These are phyloP conservation scores for Leishmania braziliensis DNA, from an alignment of 208 protist species.

Conservation along the genomic window DNA sequence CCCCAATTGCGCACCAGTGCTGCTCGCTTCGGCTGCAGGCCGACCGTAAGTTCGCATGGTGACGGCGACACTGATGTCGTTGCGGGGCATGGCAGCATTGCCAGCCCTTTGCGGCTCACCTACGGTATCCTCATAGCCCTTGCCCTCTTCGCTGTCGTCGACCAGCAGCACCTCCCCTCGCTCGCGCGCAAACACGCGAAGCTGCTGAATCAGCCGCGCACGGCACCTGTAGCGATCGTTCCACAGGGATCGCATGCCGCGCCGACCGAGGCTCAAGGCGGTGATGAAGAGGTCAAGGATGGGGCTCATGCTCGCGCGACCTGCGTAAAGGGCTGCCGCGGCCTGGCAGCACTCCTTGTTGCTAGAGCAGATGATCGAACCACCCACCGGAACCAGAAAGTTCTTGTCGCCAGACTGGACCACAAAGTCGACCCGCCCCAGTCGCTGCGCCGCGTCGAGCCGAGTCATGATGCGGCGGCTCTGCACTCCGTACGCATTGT, in stretches of 20 bases:
- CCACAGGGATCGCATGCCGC: conserved; percentile 80
- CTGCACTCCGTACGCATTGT: conserved; percentile 99
- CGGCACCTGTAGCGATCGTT: conserved; percentile 68
- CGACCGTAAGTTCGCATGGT: conserved; percentile 56
- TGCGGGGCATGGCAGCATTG: conserved; percentile 24
- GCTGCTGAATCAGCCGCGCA: conserved; percentile 12
- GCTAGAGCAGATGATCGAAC: conserved; percentile 53
- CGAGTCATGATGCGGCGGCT: conserved; percentile 73
- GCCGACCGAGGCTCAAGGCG: conserved; percentile 92
- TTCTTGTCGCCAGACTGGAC: conserved; percentile 99
- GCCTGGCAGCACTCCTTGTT: conserved; percentile 25
- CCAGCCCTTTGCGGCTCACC: not conserved
- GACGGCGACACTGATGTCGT: conserved; percentile 88
- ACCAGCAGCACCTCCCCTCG: conserved; percentile 50
- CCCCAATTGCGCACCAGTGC: not conserved
- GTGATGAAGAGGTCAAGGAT: conserved; percentile 97
- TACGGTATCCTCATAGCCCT: not conserved
- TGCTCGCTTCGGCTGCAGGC: not conserved
- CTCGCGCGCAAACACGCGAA: conserved; percentile 55
- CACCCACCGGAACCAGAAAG: conserved; percentile 98
- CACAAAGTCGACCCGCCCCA: conserved; percentile 92
- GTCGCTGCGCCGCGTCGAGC: conserved; percentile 70
- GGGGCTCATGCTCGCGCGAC: conserved; percentile 91
- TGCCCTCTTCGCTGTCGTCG: conserved; percentile 10
- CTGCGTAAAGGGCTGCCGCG: conserved; percentile 83